Evolutionary conservation across 495 filamentous ascomycete species (phyloP), one percentile per base, ranked within the genome.

Genomic region (Podospora pseudopauciseta): DNA sequence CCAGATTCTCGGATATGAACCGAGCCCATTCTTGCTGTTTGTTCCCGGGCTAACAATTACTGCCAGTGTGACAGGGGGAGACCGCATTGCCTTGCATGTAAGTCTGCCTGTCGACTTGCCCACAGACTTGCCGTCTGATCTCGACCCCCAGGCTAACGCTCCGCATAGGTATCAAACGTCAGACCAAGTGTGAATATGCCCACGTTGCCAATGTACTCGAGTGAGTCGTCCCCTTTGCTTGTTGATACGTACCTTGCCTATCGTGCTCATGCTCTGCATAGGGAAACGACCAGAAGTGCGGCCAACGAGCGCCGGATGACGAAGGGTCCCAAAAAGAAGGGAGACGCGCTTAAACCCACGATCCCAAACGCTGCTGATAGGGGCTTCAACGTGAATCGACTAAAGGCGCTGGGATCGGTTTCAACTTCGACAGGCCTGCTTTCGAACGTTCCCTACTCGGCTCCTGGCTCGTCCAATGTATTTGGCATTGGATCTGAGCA

Each of bases 401-500:
- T 77, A 39, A 75, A 75, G 44, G 70, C 75, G 30, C 74, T 77
- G 65, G 80, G 78, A 65, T 82, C 80, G 63, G 75, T 83, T 49
- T 78, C 81, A 65, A 79, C 76, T n/a, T 84, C 85, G 30, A 82
- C 79, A 39, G 87, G 86, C 20, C 82, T 91, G 26, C 82, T 91
- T 26, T 89, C 88, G 63, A 86, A 91, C 74, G 82, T 91, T 5
- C 88, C 89, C 19, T 86, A 87, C 71, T 87, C 89, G 1, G 78
- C 84, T 26, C 84, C 86, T 0, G 84, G 86, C 32, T 84, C 85
- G 18, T 87, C 85, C 56, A 90, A 88, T 65, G 87, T 91, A 54
- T 92, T 91, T 75, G 89, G 87, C n/a, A 82, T 87, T 63, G 85
- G 86, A 19, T 83, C 83, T 5, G 87, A 88, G 76, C 87, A 91